Evolutionary conservation across 2,329 filamentous ascomycete genomes (phyloP), one percentile per base, ranked within the genome.

Genomic region (Raffaelea ambrosiae): DNA sequence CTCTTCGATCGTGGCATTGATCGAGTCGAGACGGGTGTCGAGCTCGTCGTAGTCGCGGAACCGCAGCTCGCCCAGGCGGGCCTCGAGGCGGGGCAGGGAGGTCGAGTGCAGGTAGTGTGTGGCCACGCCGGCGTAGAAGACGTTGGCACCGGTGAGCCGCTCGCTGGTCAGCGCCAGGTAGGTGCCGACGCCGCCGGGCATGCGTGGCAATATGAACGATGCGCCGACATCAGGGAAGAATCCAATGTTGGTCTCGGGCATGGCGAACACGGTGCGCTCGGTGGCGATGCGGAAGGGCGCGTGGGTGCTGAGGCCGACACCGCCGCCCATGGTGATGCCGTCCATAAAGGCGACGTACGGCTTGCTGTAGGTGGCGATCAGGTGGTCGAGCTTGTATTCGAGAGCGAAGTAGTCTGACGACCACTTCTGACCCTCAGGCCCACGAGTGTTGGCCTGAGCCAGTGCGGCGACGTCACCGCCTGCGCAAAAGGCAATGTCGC

Each of bases 191-290:
- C 82, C 73, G 44, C 93, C 93, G 58, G 94, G 82, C 74, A 98
- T 82, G 53, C 89, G 79, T 16, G 93, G 88, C 47, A 98, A 74
- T 74, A 97, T 97, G 73, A 97, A 98, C 11, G 88, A 94, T 29
- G 85, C 94, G 52, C 93, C 93, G 43, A 98, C 93, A 61, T 98
- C 94, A 7, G 94, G 93, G 75, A 98, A 98, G 74, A 97, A 96
- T 36, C 93, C 93, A 61, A 98, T 98, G 9, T 82, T 95, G 4
- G 93, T 98, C 71, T 98, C 93, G 26, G 93, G 93, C 93, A 98
- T 98, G 57, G 94, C 90, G 60, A 98, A 97, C 43, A 95, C 70
- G 5, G 93, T 98, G 62, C 84, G 85, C 69, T 98, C 93, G 3
- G 93, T 98, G 35, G 93, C 93, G 62, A 98, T 95, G 51, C 93